A percentile compares a stretch with the other conserved stretches of the same genome.
These are phyloP conservation scores for Ogataea hybrid DNA, from an alignment of 1,139 yeast genomes.

Conservation along the genomic window DNA sequence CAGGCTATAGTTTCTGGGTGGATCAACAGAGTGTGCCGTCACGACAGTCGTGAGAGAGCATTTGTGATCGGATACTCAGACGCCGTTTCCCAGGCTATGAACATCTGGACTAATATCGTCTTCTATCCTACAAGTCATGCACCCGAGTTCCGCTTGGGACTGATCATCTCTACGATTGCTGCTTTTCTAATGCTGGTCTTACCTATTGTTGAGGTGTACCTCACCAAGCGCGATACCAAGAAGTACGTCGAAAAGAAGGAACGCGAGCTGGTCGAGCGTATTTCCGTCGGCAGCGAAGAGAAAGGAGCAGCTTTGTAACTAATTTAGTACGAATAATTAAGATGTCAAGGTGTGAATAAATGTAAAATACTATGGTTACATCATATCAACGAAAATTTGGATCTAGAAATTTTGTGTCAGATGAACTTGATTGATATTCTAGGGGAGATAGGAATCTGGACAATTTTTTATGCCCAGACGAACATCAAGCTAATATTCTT, in stretches of 20 bases:
- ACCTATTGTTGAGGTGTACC: constrained; percentile 30
- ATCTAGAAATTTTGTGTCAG: background rate
- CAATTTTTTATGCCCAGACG: constrained; percentile 20
- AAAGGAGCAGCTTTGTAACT: background rate
- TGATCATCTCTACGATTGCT: constrained; percentile 35
- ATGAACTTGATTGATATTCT: background rate
- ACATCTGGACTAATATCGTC: constrained; percentile 41
- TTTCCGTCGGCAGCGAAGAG: constrained; percentile 1
- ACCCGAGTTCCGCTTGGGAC: constrained; percentile 38
- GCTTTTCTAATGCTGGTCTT: constrained; percentile 36
- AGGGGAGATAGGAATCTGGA: constrained; percentile 25
- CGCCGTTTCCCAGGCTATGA: constrained; percentile 41
- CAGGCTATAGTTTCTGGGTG: constrained; percentile 40
- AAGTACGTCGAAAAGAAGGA: constrained; percentile 10
- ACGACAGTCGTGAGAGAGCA: constrained; percentile 40
- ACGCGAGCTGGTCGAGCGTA: constrained; percentile 1
- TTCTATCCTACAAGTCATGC: constrained; percentile 39
- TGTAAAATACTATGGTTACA: background rate
- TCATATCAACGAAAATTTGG: too few species aligned
- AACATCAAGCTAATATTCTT: constrained; percentile 21
- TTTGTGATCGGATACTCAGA: constrained; percentile 39
- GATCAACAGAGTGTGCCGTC: constrained; percentile 36
- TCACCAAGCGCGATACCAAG: constrained; percentile 12
- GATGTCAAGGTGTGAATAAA: too few species aligned
- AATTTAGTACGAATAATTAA: too few species aligned